phyloP scores from a whole-genome alignment of 176 grass and related monocot species.

The Elaeis guineensis region DNA sequence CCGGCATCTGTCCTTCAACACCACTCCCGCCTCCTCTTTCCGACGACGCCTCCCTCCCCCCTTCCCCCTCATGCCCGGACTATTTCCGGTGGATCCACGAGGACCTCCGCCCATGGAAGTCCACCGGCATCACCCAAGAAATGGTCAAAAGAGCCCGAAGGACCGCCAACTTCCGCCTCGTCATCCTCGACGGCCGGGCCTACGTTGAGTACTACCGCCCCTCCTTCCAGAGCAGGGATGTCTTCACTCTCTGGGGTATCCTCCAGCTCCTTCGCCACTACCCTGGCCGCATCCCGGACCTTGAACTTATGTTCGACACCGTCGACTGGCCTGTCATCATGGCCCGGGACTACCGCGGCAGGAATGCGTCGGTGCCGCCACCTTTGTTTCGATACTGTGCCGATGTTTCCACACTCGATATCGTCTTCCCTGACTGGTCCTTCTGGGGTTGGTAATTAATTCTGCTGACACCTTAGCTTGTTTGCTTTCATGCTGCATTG shows the following conservation, averaged over 20 bases:
- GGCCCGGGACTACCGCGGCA: conserved; percentile 16
- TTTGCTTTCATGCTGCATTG: too few relatives aligned
- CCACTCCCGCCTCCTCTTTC: neutral
- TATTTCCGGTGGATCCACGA: conserved; percentile 43
- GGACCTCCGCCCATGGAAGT: conserved; percentile 47
- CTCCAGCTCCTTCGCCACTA: conserved; percentile 49
- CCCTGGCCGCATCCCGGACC: conserved; percentile 48
- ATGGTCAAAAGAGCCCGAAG: conserved; percentile 30
- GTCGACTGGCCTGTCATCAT: conserved; percentile 39
- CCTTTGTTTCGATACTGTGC: conserved; percentile 58
- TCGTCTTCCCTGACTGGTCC: conserved; percentile 86
- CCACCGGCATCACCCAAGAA: conserved; percentile 46
- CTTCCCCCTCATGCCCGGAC: neutral
- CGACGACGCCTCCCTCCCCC: neutral
- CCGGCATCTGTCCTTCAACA: neutral
- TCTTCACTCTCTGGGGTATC: conserved; percentile 70
- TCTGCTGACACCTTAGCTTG: neutral
- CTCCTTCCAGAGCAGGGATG: conserved; percentile 50
- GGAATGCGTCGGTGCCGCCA: conserved; percentile 7
- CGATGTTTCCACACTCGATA: conserved; percentile 31
- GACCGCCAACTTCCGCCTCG: conserved; percentile 49
- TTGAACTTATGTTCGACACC: conserved; percentile 72
- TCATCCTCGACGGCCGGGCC: conserved; percentile 32
- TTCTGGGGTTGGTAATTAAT: conserved; percentile 65
- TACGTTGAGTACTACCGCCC: conserved; percentile 47